phyloP scores from a whole-genome alignment of 345 rosid genomes.

The Iberis pinnata region DNA sequence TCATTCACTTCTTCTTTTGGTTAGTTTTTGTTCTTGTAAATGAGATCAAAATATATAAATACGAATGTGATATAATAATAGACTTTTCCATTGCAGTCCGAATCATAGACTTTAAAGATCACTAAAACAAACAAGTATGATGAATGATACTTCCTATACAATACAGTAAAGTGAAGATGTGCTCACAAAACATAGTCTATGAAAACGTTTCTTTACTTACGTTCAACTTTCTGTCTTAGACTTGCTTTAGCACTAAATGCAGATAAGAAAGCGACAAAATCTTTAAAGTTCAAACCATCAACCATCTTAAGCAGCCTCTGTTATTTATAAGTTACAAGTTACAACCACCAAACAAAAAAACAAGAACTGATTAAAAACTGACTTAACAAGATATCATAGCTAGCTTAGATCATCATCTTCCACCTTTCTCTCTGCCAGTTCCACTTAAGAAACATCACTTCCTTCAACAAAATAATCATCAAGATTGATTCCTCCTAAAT shows the following conservation, averaged over 20 bases:
- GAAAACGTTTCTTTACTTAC: conserved; percentile 32
- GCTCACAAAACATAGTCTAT: background rate
- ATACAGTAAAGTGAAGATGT: background rate
- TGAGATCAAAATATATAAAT: no score
- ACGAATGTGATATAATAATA: no score
- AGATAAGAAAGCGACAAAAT: conserved; percentile 85
- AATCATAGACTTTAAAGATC: conserved; percentile 81
- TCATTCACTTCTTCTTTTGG: no score
- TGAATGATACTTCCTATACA: background rate
- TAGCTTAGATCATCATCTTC: no score
- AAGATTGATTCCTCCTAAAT: conserved; percentile 46
- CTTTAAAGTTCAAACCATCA: conserved; percentile 81
- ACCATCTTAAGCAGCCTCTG: conserved; percentile 78
- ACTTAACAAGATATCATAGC: no score
- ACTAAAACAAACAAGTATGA: conserved; percentile 31
- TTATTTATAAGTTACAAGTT: no score
- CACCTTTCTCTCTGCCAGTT: conserved; percentile 6
- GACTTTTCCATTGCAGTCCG: conserved; percentile 77
- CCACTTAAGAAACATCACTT: conserved; percentile 25
- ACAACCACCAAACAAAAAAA: no score
- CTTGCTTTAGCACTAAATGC: conserved; percentile 71
- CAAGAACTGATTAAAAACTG: no score
- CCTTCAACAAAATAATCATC: conserved; percentile 42
- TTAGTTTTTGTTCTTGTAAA: no score
- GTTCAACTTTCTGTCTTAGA: conserved; percentile 55